Conservation (phyloP, 345 rosid species). For the Acer yangbiense region DNA sequence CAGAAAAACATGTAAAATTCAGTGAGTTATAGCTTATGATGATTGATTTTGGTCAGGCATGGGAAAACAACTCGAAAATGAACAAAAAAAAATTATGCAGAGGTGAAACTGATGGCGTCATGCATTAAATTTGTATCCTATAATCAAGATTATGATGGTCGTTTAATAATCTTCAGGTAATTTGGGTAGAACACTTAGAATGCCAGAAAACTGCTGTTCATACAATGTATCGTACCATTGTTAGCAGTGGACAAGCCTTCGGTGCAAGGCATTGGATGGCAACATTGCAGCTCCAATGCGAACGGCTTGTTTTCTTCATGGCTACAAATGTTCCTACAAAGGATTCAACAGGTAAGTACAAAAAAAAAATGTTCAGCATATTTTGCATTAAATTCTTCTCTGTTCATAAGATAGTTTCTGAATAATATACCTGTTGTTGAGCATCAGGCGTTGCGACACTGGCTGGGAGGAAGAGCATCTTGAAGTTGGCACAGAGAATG, state of each 20-base stretch:
- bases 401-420: neutral
- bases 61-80: conserved; percentile 8
- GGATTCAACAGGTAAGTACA: conserved; percentile 74
- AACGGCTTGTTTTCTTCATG: conserved; percentile 94
- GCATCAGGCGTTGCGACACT: conserved; percentile 78
- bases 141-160: neutral
- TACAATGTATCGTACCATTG: conserved; percentile 70
- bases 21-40: too few relatives aligned
- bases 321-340: conserved; percentile 99
- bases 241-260: conserved; percentile 84
- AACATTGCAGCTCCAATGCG: conserved; percentile 86
- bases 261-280: conserved; percentile 95
- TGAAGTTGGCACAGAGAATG: conserved; percentile 92
- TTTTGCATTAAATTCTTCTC: neutral
- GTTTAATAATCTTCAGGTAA: conserved; percentile 55
- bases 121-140: neutral
- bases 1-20: too few relatives aligned
- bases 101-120: conserved; percentile 10
- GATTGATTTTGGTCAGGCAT: neutral
- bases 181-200: conserved; percentile 93
- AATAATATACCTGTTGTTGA: neutral
- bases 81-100: neutral
- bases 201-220: conserved; percentile 75
- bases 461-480: conserved; percentile 94
- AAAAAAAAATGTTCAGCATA: neutral